phyloP scores from a whole-genome alignment of 2,329 filamentous ascomycete species.

The Ophiocordyceps camponoti-saundersi region DNA sequence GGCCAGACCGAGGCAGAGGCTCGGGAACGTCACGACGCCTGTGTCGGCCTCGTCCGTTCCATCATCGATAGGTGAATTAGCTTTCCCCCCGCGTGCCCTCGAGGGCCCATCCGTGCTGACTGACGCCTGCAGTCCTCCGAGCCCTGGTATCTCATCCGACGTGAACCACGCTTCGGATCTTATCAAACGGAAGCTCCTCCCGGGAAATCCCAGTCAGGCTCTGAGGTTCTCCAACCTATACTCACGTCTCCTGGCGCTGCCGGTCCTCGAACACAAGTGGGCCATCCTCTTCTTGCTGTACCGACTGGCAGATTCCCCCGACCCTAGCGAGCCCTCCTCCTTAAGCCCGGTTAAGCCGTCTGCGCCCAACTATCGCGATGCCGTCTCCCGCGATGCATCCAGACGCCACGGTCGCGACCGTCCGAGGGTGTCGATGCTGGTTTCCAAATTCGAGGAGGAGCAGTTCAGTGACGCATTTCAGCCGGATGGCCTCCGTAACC shows the following conservation, averaged over 20 bases:
- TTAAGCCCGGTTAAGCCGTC: slow-evolving; percentile 23
- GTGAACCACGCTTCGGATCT: slow-evolving; percentile 86
- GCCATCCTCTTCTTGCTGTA: slow-evolving; percentile 85
- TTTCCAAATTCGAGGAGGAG: slow-evolving; percentile 26
- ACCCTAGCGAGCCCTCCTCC: slow-evolving; percentile 34
- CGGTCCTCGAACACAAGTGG: slow-evolving; percentile 91
- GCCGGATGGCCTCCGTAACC: slow-evolving; percentile 29
- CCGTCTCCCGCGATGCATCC: slow-evolving; percentile 17
- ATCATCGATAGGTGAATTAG: slow-evolving; percentile 32
- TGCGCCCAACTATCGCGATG: slow-evolving; percentile 19
- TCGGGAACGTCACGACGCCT: slow-evolving; percentile 51
- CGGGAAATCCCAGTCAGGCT: slow-evolving; percentile 62
- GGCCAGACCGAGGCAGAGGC: slow-evolving; percentile 50
- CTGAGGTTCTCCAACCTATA: slow-evolving; percentile 82
- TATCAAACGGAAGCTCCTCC: slow-evolving; percentile 76
- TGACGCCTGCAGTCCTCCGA: slow-evolving; percentile 20
- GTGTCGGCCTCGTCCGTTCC: slow-evolving; percentile 31
- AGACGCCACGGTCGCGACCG: slow-evolving; percentile 20
- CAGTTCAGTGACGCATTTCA: slow-evolving; percentile 36
- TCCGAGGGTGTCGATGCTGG: slow-evolving; percentile 17
- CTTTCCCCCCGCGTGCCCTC: background rate
- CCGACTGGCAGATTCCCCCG: slow-evolving; percentile 55
- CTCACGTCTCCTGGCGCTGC: slow-evolving; percentile 72
- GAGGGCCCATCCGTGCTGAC: background rate
- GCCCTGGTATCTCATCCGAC: slow-evolving; percentile 45